A percentile compares a stretch with the other conserved stretches of the same genome.
Evolutionary conservation across 805 yeast genomes (phyloP).

Genomic region (Pichia gijzeniarum): DNA sequence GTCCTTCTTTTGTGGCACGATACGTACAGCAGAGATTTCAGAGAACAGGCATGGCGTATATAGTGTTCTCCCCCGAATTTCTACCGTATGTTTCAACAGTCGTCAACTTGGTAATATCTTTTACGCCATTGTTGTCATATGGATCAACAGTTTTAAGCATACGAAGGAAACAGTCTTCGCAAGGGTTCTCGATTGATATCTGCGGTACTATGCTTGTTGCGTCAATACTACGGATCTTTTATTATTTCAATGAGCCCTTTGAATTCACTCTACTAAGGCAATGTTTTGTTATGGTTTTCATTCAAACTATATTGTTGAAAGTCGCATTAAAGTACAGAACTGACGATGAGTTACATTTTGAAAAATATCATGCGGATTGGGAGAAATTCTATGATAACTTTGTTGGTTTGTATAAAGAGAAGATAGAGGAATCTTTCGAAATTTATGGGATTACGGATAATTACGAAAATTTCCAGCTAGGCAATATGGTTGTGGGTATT

Average conservation of each 20-base stretch:
- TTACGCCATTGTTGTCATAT: constrained; percentile 82
- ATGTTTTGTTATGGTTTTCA: constrained; percentile 75
- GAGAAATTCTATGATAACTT: constrained; percentile 26
- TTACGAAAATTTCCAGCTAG: background rate
- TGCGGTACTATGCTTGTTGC: constrained; percentile 88
- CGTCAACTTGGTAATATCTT: constrained; percentile 59
- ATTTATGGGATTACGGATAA: constrained; percentile 11
- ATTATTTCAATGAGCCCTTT: constrained; percentile 74
- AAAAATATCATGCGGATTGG: constrained; percentile 26
- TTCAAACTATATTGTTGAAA: constrained; percentile 60
- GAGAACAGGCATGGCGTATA: constrained; percentile 23
- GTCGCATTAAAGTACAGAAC: constrained; percentile 54
- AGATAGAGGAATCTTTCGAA: constrained; percentile 7
- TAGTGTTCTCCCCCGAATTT: constrained; percentile 28
- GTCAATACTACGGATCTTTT: constrained; percentile 63
- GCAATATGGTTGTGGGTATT: constrained; percentile 7
- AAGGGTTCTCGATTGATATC: constrained; percentile 86
- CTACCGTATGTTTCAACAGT: constrained; percentile 33
- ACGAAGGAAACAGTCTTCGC: constrained; percentile 52
- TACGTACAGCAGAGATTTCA: too few species aligned
- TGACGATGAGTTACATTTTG: constrained; percentile 36
- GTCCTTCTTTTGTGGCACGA: too few species aligned
- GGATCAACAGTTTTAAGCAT: constrained; percentile 77
- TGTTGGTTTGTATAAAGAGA: constrained; percentile 17
- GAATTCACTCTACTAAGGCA: constrained; percentile 76